A percentile compares a stretch with the other conserved stretches of the same genome.
phyloP scores from a whole-genome alignment of 2,329 filamentous ascomycete species.

The Claviceps purpurea region DNA sequence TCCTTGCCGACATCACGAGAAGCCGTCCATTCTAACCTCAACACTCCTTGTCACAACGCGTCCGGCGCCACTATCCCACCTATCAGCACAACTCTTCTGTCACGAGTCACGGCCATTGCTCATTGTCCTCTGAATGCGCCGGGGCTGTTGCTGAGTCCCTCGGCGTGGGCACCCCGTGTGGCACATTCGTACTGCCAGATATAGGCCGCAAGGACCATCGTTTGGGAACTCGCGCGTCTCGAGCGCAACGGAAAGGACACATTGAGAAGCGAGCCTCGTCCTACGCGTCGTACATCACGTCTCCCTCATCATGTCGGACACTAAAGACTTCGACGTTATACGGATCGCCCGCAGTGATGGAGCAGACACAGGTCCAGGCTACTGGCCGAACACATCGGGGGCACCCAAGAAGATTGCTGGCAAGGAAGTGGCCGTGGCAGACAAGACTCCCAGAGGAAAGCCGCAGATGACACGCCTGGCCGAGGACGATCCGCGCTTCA shows the following conservation, averaged over 20 bases:
- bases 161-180: neutral
- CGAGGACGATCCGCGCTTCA: constrained; percentile 29
- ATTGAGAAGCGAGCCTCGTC: neutral
- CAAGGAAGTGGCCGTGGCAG: constrained; percentile 18
- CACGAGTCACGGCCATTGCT: neutral
- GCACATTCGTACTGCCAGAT: neutral
- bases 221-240: neutral
- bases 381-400: constrained; percentile 24
- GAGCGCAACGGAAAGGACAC: neutral
- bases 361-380: constrained; percentile 29
- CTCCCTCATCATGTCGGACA: constrained; percentile 16
- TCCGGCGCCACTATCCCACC: neutral
- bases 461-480: constrained; percentile 30
- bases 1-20: neutral
- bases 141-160: neutral
- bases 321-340: constrained; percentile 28
- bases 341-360: constrained; percentile 32
- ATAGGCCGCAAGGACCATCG: neutral
- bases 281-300: neutral
- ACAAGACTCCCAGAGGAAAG: constrained; percentile 25
- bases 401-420: constrained; percentile 21
- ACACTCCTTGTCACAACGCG: neutral
- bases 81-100: neutral
- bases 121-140: neutral
- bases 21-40: neutral